Evolutionary conservation across 75 land plant genomes (phyloP).

Genomic region (Picea glauca): DNA sequence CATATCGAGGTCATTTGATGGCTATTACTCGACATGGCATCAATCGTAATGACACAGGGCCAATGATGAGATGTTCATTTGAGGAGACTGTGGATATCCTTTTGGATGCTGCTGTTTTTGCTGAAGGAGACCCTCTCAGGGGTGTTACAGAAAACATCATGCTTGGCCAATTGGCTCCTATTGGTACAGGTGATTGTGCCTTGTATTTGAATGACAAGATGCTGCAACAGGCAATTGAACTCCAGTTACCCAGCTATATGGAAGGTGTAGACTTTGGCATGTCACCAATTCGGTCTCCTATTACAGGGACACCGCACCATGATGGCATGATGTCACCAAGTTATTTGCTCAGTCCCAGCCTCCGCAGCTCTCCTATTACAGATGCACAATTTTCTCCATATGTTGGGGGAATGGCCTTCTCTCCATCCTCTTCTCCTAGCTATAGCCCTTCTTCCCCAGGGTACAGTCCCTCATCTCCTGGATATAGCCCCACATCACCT

Average conservation of each 20-base stretch:
- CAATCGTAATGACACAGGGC: slow-evolving; percentile 95
- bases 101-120: slow-evolving; percentile 95
- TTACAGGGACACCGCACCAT: slow-evolving; percentile 68
- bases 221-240: slow-evolving; percentile 93
- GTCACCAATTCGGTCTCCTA: slow-evolving; percentile 85
- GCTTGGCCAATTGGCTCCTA: slow-evolving; percentile 97
- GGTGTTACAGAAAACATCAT: slow-evolving; percentile 99
- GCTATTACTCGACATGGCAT: slow-evolving; percentile 83
- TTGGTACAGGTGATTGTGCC: slow-evolving; percentile 80
- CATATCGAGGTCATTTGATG: slow-evolving; percentile 52
- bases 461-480: slow-evolving; percentile 47
- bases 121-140: slow-evolving; percentile 87
- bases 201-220: slow-evolving; percentile 89
- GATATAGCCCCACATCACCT: slow-evolving; percentile 46
- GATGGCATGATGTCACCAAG: slow-evolving; percentile 90
- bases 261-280: slow-evolving; percentile 64
- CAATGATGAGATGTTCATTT: slow-evolving; percentile 98
- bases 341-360: slow-evolving; percentile 50
- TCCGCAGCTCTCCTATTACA: slow-evolving; percentile 65
- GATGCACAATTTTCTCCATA: slow-evolving; percentile 97
- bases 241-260: slow-evolving; percentile 94
- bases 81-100: slow-evolving; percentile 66
- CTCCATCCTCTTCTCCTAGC: slow-evolving; percentile 69
- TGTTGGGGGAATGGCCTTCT: slow-evolving; percentile 90
- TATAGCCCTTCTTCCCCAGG: slow-evolving; percentile 42